Evolutionary conservation across 1,139 yeast genomes (phyloP), one percentile per base, ranked within the genome.

Genomic region (Pichia cactophila): DNA sequence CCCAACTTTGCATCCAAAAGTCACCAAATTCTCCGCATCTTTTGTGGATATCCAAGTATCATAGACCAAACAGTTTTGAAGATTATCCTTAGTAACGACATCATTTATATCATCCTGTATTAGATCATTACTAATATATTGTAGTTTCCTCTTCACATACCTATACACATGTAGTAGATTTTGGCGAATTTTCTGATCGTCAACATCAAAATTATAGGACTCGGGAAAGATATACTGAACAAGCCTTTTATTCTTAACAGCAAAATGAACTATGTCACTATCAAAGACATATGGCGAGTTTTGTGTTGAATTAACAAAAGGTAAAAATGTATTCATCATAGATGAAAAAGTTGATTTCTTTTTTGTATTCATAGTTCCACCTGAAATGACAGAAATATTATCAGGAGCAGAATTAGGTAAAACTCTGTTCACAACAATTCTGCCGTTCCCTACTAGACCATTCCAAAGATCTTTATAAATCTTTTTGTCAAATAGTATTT

Each of bases 171-270:
- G 59, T 69, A 72, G 67, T 37, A 75, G 61, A 44, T 68, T 66
- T 26, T 64, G 65, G 45, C 60, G 59, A 2, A 50, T 36, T 9
- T 43, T 33, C n/a, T 61, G 55, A 31, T 56, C 55, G 31, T 65
- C 61, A 12, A 61, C 59, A 31, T 64, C 60, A 45, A 64, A 57
- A 40, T 70, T 61, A 11, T 61, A 64, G 29, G 61, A 47, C 29
- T 58, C 54, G 1, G 81, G 73, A 66, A 71, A 73, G 11, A 81
- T 72, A 59, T 73, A 81, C 58, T 83, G 89, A 3, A 82, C 77
- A 50, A 79, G 76, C 26, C 69, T 69, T 54, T 78, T 82, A 44
- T 87, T 77, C 64, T 86, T 88, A 70, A 80, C 89, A 29, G 89
- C 73, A 62, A 92, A 92, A 67, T 90, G 97, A 20, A 54, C 8